A percentile compares a stretch with the other conserved stretches of the same genome.
Evolutionary conservation across 2,329 filamentous ascomycete genomes (phyloP).

Genomic region (Alternaria incomplexa): DNA sequence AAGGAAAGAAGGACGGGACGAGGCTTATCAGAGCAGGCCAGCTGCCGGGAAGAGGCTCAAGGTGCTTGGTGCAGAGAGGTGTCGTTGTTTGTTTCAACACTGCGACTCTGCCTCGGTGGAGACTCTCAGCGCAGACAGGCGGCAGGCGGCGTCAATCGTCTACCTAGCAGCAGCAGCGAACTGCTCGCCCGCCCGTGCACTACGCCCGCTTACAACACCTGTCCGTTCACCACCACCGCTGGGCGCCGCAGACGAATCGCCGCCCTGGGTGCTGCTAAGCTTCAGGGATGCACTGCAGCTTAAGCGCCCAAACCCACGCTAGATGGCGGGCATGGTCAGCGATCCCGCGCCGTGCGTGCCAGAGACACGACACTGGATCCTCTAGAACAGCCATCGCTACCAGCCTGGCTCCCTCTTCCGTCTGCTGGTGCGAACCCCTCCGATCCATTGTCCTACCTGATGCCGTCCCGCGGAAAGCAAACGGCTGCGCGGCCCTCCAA

Average conservation of each 20-base stretch:
- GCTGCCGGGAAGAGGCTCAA: constrained; percentile 25
- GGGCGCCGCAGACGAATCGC: constrained; percentile 16
- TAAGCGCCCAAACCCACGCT: constrained; percentile 22
- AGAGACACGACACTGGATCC: constrained; percentile 22
- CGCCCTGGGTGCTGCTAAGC: constrained; percentile 1
- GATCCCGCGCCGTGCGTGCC: constrained; percentile 16
- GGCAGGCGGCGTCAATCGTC: constrained; percentile 11
- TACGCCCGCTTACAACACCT: constrained; percentile 16
- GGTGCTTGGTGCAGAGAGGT: constrained; percentile 3
- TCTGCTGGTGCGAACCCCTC: background rate
- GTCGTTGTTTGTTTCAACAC: constrained; percentile 30
- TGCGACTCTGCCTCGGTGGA: constrained; percentile 15
- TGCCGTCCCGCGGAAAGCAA: background rate
- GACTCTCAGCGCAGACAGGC: constrained; percentile 10
- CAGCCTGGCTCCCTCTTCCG: background rate
- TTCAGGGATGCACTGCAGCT: constrained; percentile 13
- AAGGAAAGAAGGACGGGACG: constrained; percentile 14
- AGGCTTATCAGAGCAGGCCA: constrained; percentile 30
- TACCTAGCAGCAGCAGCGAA: constrained; percentile 15
- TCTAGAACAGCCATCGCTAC: constrained; percentile 3
- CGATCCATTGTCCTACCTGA: background rate
- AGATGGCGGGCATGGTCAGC: constrained; percentile 10
- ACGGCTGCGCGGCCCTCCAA: background rate
- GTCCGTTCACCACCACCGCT: constrained; percentile 14
- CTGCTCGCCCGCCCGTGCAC: constrained; percentile 6